A percentile compares a stretch with the other conserved stretches of the same genome.
phyloP scores from a whole-genome alignment of 495 filamentous ascomycete genomes.

The Patellaria atrata region DNA sequence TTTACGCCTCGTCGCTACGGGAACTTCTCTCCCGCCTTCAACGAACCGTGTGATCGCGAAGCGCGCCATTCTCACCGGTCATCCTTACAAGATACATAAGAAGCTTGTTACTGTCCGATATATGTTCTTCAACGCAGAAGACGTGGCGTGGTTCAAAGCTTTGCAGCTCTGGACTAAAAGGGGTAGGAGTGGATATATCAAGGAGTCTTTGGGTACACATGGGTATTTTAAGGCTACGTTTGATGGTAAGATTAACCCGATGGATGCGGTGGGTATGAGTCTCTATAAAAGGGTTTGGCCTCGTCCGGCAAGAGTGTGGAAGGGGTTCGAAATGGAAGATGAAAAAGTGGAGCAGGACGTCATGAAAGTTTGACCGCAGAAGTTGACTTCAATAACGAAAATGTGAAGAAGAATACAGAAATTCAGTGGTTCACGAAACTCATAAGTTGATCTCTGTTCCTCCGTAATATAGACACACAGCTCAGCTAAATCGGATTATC shows the following conservation, averaged over 20 bases:
- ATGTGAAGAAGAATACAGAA: no score
- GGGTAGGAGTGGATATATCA: conserved; percentile 76
- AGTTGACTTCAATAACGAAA: no score
- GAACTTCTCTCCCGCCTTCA: conserved; percentile 69
- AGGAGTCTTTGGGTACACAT: conserved; percentile 88
- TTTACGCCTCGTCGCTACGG: conserved; percentile 64
- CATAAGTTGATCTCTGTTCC: no score
- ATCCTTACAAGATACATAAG: conserved; percentile 97
- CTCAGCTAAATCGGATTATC: no score
- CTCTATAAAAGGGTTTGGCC: conserved; percentile 92
- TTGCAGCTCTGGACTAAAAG: conserved; percentile 87
- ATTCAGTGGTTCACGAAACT: no score
- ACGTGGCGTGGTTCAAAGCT: conserved; percentile 93
- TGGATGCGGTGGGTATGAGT: conserved; percentile 84
- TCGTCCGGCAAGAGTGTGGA: conserved; percentile 41
- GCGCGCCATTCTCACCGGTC: conserved; percentile 83
- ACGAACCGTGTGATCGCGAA: conserved; percentile 77
- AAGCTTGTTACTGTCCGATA: conserved; percentile 90
- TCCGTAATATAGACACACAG: no score
- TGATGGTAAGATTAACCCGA: conserved; percentile 86
- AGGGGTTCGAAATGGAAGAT: not conserved
- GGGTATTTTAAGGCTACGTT: conserved; percentile 99
- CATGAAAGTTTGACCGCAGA: no score
- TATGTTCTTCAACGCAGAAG: conserved; percentile 98
- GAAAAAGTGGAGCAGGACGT: conserved; percentile 3